These are phyloP conservation scores for Paracoccidioides brasiliensis DNA, from an alignment of 2,329 filamentous ascomycete species.

Conservation along the genomic window DNA sequence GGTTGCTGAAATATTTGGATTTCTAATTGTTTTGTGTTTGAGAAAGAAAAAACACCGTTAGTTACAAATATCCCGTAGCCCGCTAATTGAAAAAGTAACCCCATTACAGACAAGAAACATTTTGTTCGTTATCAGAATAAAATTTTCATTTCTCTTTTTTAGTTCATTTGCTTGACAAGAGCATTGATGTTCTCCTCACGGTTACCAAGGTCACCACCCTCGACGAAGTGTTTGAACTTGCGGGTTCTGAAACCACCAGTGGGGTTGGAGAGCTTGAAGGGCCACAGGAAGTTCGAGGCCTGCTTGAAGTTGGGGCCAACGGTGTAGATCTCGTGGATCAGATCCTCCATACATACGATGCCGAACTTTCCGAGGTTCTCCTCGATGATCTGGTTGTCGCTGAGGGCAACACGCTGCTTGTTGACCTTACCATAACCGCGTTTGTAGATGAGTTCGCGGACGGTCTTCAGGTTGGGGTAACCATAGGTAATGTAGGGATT, in stretches of 20 bases:
- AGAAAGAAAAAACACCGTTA: background rate
- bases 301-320: constrained; percentile 99
- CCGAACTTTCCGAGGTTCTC: constrained; percentile 93
- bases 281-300: constrained; percentile 98
- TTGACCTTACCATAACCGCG: constrained; percentile 97
- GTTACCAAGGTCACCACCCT: constrained; percentile 98
- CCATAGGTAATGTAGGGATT: constrained; percentile 99
- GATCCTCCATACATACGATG: constrained; percentile 98
- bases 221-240: constrained; percentile 99
- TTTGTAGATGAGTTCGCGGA: constrained; percentile 99
- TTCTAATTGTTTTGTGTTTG: constrained; percentile 1
- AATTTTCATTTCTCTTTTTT: constrained; percentile 25
- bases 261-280: constrained; percentile 99
- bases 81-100: constrained; percentile 4
- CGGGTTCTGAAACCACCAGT: constrained; percentile 88
- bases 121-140: background rate
- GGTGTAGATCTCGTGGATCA: constrained; percentile 98
- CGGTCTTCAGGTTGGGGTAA: constrained; percentile 98
- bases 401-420: constrained; percentile 93
- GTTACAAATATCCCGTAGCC: background rate
- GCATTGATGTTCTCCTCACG: constrained; percentile 96
- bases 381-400: constrained; percentile 97
- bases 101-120: constrained; percentile 3
- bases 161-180: constrained; percentile 98
- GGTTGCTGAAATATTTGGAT: constrained; percentile 3